Evolutionary conservation across 495 filamentous ascomycete genomes (phyloP).

Genomic region (Jackrogersella minutella): DNA sequence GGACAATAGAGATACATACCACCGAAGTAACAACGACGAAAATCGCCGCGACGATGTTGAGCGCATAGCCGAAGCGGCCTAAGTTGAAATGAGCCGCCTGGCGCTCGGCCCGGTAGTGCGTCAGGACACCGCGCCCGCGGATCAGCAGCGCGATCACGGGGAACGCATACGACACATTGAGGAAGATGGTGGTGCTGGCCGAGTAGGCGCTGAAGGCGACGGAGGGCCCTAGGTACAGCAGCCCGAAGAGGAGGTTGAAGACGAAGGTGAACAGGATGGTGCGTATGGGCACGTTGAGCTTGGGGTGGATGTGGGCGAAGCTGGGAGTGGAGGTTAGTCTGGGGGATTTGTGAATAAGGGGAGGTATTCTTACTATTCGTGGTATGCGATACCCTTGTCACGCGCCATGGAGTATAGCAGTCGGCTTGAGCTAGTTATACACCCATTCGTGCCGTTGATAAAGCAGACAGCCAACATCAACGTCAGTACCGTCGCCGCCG

Average conservation of each 20-base stretch:
- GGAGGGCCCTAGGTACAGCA: conserved; percentile 45
- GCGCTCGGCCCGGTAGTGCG: conserved; percentile 28
- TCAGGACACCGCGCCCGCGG: conserved; percentile 40
- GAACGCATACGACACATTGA: conserved; percentile 47
- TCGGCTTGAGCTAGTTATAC: conserved; percentile 61
- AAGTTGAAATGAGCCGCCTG: conserved; percentile 38
- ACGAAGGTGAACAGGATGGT: conserved; percentile 45
- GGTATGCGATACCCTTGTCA: conserved; percentile 62
- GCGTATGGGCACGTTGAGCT: conserved; percentile 44
- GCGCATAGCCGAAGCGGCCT: conserved; percentile 34
- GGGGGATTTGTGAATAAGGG: too few species aligned
- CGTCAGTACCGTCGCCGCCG: conserved; percentile 45
- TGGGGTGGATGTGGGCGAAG: conserved; percentile 43
- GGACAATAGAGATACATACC: conserved; percentile 24
- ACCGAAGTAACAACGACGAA: conserved; percentile 47
- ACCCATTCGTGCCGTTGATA: conserved; percentile 49
- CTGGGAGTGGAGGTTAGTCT: conserved; percentile 14
- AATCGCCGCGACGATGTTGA: conserved; percentile 39
- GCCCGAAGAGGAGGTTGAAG: conserved; percentile 48
- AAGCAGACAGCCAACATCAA: conserved; percentile 49
- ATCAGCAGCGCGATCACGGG: conserved; percentile 44
- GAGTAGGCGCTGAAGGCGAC: conserved; percentile 48
- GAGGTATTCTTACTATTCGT: conserved; percentile 42
- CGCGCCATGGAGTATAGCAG: conserved; percentile 65
- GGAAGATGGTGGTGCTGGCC: conserved; percentile 47